Conservation (phyloP, 2,329 filamentous ascomycete genomes). For the Lasiodiplodia theobromae region DNA sequence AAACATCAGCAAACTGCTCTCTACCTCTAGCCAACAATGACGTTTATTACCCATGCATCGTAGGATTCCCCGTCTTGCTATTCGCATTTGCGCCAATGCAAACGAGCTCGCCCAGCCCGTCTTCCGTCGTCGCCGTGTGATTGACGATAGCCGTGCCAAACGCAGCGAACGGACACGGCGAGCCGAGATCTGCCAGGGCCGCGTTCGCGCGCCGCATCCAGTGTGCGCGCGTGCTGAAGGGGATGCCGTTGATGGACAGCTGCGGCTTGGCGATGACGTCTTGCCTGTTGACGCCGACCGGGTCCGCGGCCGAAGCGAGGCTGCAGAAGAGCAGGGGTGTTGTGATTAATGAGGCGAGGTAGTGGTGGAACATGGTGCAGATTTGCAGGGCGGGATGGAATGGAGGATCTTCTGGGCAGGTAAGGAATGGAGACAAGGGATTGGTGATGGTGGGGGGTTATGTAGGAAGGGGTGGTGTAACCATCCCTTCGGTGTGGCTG, state of each 20-base stretch:
- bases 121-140: conserved; percentile 49
- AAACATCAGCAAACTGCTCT: too few relatives aligned
- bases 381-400: not conserved
- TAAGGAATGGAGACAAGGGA: not conserved
- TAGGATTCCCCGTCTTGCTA: conserved; percentile 57
- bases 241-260: conserved; percentile 42
- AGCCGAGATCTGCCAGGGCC: conserved; percentile 50
- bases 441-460: not conserved
- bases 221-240: conserved; percentile 51
- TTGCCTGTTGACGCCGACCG: not conserved
- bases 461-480: not conserved
- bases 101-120: conserved; percentile 53
- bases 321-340: not conserved
- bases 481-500: not conserved
- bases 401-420: not conserved
- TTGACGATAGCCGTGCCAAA: conserved; percentile 65
- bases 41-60: conserved; percentile 52
- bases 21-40: not conserved
- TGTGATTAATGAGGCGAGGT: not conserved
- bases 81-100: conserved; percentile 61
- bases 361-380: not conserved
- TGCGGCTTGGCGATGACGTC: conserved; percentile 4
- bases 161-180: conserved; percentile 61
- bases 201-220: conserved; percentile 63
- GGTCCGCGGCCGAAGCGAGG: not conserved